Percentiles rank a stretch among this genome's conserved stretches.
Evolutionary conservation across 2,329 filamentous ascomycete genomes (phyloP).

Genomic region (Neospermospora avenae): DNA sequence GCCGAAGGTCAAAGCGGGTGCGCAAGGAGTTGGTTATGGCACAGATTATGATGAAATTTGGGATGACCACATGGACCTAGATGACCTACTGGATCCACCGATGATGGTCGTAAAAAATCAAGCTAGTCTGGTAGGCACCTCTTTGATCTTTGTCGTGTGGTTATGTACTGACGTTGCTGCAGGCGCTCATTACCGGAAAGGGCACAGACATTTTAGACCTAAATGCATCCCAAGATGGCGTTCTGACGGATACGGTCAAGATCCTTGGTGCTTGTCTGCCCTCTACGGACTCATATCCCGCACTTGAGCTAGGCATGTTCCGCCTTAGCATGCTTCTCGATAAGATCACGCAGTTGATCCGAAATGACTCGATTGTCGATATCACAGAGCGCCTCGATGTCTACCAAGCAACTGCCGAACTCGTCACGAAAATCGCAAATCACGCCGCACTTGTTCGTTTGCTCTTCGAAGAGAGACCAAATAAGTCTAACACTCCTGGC

Average conservation of each 20-base stretch:
- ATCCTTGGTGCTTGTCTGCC: conserved; percentile 17
- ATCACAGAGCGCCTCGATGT: conserved; percentile 16
- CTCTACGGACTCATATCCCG: not conserved
- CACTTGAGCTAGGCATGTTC: conserved; percentile 13
- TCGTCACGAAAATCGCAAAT: conserved; percentile 10
- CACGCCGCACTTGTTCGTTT: conserved; percentile 14
- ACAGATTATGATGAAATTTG: not conserved
- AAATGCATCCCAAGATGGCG: conserved; percentile 8
- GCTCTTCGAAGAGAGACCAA: conserved; percentile 15
- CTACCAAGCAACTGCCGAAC: conserved; percentile 15
- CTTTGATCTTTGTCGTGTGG: not conserved
- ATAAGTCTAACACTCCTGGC: conserved; percentile 15
- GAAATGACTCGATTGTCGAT: conserved; percentile 25
- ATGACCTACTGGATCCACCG: too few relatives aligned
- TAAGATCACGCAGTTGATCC: conserved; percentile 17
- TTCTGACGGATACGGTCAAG: conserved; percentile 19
- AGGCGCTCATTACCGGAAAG: not conserved
- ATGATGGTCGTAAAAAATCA: not conserved
- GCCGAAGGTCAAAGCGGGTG: conserved; percentile 2
- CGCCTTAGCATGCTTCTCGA: conserved; percentile 21
- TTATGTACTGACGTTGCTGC: not conserved
- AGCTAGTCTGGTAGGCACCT: not conserved
- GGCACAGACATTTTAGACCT: conserved; percentile 6
- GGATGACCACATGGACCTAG: too few relatives aligned
- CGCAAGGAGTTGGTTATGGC: conserved; percentile 17